Evolutionary conservation across 805 yeast species (phyloP), one percentile per base, ranked within the genome.

Genomic region (Yarrowia sp.): DNA sequence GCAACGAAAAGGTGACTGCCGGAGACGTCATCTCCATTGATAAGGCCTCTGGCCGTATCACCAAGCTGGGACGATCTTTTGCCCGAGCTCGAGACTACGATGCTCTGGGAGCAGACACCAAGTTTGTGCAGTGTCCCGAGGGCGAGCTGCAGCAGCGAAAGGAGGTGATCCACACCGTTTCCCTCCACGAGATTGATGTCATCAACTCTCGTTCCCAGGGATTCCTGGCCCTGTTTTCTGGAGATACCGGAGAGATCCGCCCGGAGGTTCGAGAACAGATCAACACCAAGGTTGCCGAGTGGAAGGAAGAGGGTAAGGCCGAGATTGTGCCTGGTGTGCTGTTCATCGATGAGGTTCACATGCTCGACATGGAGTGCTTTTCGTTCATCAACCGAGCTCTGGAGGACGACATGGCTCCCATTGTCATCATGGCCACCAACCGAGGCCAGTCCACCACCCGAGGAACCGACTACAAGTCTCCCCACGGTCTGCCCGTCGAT

Each of bases 241-340:
- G 97, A 70, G 95, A 95, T 78, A 96, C 98, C 62, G 99, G 99
- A 70, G 99, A 95, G 79, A 95, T 95, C 71, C 85, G 98, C 69
- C 85, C 95, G 19, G 98, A 95, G 76, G 92, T 95, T 30, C 86
- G 99, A 76, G 96, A 90, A 70, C 98, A 95, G 80, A 96, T 95
- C 74, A 95, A 95, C 79, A 87, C 92, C 48, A 92, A 95, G 78
- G 97, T 95, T 62, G 96, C 96, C 21, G 98, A 95, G 78, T 95
- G 98, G 96, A 91, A 89, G 72, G 98, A 95, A 78, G 98, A 95
- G 81, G 98, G 99, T 67, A 95, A 95, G 77, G 99, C 99, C 58
- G 80, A 93, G 75, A 91, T 95, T 69, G 91, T 91, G 44, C 98
- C 99, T 14, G 99, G 99, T 71, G 99, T 95, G 17, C 80, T 95